Evolutionary conservation across 140 eudicot species (phyloP).

Genomic region (Senecio squalidus): DNA sequence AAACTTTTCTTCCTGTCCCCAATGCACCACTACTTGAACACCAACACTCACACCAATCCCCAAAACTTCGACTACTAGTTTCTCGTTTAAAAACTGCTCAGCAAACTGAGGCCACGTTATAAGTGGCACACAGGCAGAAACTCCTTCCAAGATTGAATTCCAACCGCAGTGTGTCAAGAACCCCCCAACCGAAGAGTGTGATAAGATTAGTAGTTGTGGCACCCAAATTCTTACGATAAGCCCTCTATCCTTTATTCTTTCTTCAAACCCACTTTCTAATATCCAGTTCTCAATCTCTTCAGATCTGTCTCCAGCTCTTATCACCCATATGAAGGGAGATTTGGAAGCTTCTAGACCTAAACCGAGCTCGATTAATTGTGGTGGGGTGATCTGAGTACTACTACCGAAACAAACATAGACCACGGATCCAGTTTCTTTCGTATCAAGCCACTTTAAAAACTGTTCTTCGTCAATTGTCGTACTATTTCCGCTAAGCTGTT

Average conservation of each 20-base stretch:
- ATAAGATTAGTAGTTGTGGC: constrained; percentile 28
- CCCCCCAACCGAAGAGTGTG: constrained; percentile 31
- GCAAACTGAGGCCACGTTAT: constrained; percentile 41
- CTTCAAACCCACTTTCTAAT: constrained; percentile 15
- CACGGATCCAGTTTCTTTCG: constrained; percentile 23
- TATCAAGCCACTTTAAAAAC: constrained; percentile 23
- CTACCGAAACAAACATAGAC: constrained; percentile 29
- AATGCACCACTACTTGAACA: constrained; percentile 19
- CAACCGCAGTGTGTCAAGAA: constrained; percentile 35
- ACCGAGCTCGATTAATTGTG: constrained; percentile 32
- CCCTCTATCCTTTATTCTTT: constrained; percentile 20
- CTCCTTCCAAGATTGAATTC: constrained; percentile 27
- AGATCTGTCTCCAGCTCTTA: constrained; percentile 19
- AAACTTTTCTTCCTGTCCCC: constrained; percentile 20
- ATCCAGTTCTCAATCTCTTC: constrained; percentile 23
- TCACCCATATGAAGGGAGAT: constrained; percentile 32
- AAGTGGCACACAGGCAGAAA: constrained; percentile 27
- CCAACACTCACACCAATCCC: constrained; percentile 21
- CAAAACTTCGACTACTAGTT: constrained; percentile 18
- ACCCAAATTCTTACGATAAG: constrained; percentile 28
- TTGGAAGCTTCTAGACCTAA: constrained; percentile 31
- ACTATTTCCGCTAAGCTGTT: constrained; percentile 9
- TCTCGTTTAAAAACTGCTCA: constrained; percentile 34
- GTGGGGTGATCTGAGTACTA: constrained; percentile 11
- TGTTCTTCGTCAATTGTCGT: not conserved